Percentiles rank a stretch among this genome's conserved stretches.
These are phyloP conservation scores for Gossypium gossypioides DNA, from an alignment of 441 rosid species.

Conservation along the genomic window DNA sequence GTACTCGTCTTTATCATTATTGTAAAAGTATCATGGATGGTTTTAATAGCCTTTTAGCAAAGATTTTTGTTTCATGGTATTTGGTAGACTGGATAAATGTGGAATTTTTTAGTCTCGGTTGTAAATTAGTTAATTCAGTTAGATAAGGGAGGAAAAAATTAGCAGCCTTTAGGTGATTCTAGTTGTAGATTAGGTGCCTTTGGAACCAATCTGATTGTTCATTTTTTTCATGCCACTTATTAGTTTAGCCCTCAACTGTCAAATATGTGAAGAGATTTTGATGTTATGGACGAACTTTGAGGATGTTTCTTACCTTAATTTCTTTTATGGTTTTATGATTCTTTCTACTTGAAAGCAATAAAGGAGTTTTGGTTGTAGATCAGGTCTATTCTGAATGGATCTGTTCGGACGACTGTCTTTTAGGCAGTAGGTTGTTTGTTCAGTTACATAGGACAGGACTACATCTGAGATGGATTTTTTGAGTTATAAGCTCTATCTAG, in stretches of 20 bases:
- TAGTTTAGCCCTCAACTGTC: not conserved
- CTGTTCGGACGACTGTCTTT: not conserved
- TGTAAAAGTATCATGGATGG: not conserved
- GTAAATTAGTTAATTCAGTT: not conserved
- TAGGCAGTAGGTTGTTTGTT: not conserved
- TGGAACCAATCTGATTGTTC: not conserved
- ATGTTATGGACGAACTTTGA: not conserved
- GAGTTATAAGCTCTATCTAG: not conserved
- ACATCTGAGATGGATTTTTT: not conserved
- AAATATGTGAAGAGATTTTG: not conserved
- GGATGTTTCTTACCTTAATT: not conserved
- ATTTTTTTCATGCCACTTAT: not conserved
- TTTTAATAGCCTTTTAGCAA: not conserved
- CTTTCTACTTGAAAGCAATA: not conserved
- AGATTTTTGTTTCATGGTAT: not conserved
- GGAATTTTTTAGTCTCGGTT: not conserved
- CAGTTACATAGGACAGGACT: not conserved
- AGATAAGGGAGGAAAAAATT: not conserved
- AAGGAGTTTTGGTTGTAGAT: slow-evolving; percentile 5
- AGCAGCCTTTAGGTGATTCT: not conserved
- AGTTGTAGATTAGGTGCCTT: not conserved
- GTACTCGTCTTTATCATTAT: not conserved
- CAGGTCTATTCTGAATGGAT: not conserved
- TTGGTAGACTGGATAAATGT: not conserved
- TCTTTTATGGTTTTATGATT: not conserved